Percentiles rank a stretch among this genome's conserved stretches.
These are phyloP conservation scores for Casuarina glauca DNA, from an alignment of 306 rosid genomes.

Conservation along the genomic window DNA sequence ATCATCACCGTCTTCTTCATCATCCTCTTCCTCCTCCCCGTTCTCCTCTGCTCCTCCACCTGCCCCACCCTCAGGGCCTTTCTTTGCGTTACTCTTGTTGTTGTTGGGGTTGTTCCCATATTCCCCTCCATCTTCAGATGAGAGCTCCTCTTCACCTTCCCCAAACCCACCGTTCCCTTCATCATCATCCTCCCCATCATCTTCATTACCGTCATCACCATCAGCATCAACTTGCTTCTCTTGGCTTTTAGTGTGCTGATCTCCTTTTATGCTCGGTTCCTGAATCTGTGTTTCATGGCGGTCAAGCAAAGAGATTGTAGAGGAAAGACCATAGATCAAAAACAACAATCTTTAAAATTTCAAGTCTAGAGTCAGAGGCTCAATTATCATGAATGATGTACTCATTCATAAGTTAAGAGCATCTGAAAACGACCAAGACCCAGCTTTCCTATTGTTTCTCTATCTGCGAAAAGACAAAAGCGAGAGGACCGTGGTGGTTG, in stretches of 20 bases:
- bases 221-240: slow-evolving; percentile 56
- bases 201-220: slow-evolving; percentile 56
- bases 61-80: slow-evolving; percentile 64
- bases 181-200: slow-evolving; percentile 56
- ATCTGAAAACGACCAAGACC: neutral
- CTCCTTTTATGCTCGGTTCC: slow-evolving; percentile 50
- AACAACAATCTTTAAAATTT: too few species aligned
- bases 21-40: slow-evolving; percentile 66
- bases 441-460: neutral
- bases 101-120: slow-evolving; percentile 58
- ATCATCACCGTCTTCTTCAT: slow-evolving; percentile 46
- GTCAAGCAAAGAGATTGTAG: neutral
- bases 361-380: too few species aligned
- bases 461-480: neutral
- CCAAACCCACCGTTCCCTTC: slow-evolving; percentile 59
- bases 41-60: slow-evolving; percentile 64
- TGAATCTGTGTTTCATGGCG: slow-evolving; percentile 35
- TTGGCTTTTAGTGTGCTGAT: slow-evolving; percentile 31
- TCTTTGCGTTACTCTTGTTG: slow-evolving; percentile 63
- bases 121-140: slow-evolving; percentile 77
- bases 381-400: too few species aligned
- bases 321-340: neutral
- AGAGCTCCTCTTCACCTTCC: slow-evolving; percentile 78
- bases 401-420: too few species aligned
- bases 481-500: slow-evolving; percentile 4